Base-by-base conservation (phyloP, 352 stramenopile species). In the Phytophthora constricta region DNA sequence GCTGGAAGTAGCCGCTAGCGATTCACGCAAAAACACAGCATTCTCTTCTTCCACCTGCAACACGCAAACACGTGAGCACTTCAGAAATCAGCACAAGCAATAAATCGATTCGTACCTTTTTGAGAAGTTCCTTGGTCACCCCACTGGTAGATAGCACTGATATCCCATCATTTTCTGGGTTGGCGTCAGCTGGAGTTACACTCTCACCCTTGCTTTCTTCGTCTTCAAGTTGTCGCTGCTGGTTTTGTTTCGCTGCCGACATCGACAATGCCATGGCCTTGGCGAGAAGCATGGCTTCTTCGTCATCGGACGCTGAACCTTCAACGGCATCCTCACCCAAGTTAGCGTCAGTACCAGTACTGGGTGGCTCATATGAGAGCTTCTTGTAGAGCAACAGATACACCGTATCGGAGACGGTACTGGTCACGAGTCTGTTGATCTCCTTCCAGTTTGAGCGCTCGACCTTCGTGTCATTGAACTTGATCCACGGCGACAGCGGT, bases 401-500 rank as follows among this genome's bases (percentile, higher is more conserved):
- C 9, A 94, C 91, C 11, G 91, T 90, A 58, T 97, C 90, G 4
- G 89, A 96, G 26, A 95, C 86, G 8, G 91, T 96, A 57, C 80
- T 88, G 2, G 76, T 69, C 25, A 97, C 82, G 1, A 82, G 62
- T n/a, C 70, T 65, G 43, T 92, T 91, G 51, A 97, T 93, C 47
- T 96, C 90, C 19, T 72, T 73, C 91, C 89, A 97, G 56, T 64
- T 90, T 1, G 90, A 95, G 7, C 72, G 67, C 55, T 91, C 76
- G 9, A 97, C 84, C 46, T 90, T 91, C 37, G 68, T 89, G 70
- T 97, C 91, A 61, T 97, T 97, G 25, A 97, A 97, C 46, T 97
- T 96, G 55, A 96, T 91, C 91, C 91, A 97, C 9, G 91, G 90
- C 14, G 87, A 82, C n/a, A 80, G 49, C 14, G 80, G 48, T 4